Conservation (phyloP, 2,329 filamentous ascomycete species). For the Sodiomyces alkalinus region DNA sequence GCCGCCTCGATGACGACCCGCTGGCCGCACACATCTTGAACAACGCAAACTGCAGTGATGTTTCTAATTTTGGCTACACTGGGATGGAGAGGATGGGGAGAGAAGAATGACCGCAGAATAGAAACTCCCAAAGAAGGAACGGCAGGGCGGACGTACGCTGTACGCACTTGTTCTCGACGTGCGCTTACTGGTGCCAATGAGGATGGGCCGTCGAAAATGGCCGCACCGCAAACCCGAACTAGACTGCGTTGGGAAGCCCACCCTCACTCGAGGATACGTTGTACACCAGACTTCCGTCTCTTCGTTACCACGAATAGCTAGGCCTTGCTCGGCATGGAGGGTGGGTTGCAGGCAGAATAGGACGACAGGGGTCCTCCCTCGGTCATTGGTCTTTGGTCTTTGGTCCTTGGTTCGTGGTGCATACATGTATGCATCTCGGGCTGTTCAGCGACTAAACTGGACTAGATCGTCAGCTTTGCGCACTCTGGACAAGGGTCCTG, state of each 20-base stretch:
- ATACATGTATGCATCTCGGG: slow-evolving; percentile 1
- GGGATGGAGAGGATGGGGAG: neutral
- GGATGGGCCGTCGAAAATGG: slow-evolving; percentile 12
- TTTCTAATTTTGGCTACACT: slow-evolving; percentile 9
- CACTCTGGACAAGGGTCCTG: no score
- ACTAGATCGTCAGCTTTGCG: no score
- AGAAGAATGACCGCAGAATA: slow-evolving; percentile 1
- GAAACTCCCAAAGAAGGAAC: neutral
- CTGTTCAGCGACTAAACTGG: slow-evolving; percentile 17
- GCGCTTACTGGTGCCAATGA: slow-evolving; percentile 35
- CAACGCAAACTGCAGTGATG: slow-evolving; percentile 5
- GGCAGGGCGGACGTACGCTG: slow-evolving; percentile 2
- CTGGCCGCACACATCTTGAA: slow-evolving; percentile 6
- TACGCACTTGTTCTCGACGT: no score
- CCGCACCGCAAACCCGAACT: slow-evolving; percentile 5
- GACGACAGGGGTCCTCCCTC: slow-evolving; percentile 11
- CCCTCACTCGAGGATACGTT: slow-evolving; percentile 9
- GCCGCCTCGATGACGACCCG: slow-evolving; percentile 23
- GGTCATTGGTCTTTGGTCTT: no score
- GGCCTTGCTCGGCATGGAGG: slow-evolving; percentile 2
- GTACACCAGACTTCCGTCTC: neutral
- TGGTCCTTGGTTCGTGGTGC: no score
- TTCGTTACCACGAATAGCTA: no score
- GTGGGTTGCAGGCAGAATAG: slow-evolving; percentile 6
- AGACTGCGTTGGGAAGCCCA: slow-evolving; percentile 9